These are phyloP conservation scores for Phaeodactylum tricornutum DNA, from an alignment of 108 stramenopile species.

Conservation along the genomic window DNA sequence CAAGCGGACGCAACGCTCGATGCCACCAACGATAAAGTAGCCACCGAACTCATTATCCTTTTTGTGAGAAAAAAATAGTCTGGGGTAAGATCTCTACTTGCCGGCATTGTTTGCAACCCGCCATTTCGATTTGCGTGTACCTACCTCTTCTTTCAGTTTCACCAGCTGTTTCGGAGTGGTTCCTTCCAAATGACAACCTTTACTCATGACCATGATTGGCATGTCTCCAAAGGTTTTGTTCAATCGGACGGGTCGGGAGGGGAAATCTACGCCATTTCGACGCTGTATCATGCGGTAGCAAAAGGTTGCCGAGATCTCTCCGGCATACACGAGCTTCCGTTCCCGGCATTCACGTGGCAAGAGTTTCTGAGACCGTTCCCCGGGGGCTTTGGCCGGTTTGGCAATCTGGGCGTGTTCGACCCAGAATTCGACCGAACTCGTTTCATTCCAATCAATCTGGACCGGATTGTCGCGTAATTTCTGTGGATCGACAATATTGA, in stretches of 20 bases:
- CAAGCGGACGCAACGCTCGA: conserved; percentile 92
- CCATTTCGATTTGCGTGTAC: conserved; percentile 3
- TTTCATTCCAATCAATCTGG: conserved; percentile 21
- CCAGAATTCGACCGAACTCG: conserved; percentile 50
- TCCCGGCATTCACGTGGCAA: conserved; percentile 79
- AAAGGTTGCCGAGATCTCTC: conserved; percentile 56
- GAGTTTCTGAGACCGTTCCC: conserved; percentile 16
- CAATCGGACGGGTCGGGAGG: conserved; percentile 16
- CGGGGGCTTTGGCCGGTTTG: conserved; percentile 24
- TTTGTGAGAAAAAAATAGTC: conserved; percentile 2
- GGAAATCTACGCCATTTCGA: conserved; percentile 44
- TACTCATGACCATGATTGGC: conserved; percentile 90
- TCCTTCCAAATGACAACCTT: conserved; percentile 59
- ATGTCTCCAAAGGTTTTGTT: conserved; percentile 69
- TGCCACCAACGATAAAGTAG: conserved; percentile 94
- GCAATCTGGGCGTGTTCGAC: conserved; percentile 56
- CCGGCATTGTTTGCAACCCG: not conserved
- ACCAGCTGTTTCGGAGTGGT: conserved; percentile 41
- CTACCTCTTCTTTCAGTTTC: conserved; percentile 52
- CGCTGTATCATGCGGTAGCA: conserved; percentile 52
- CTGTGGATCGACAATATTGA: conserved; percentile 46
- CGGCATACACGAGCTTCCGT: conserved; percentile 63
- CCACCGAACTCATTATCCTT: conserved; percentile 93
- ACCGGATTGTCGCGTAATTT: conserved; percentile 1
- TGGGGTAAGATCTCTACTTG: not conserved